Percentiles rank a stretch among this genome's conserved stretches.
Conservation (phyloP, 805 yeast genomes). For the Zygotorulaspora sp. region DNA sequence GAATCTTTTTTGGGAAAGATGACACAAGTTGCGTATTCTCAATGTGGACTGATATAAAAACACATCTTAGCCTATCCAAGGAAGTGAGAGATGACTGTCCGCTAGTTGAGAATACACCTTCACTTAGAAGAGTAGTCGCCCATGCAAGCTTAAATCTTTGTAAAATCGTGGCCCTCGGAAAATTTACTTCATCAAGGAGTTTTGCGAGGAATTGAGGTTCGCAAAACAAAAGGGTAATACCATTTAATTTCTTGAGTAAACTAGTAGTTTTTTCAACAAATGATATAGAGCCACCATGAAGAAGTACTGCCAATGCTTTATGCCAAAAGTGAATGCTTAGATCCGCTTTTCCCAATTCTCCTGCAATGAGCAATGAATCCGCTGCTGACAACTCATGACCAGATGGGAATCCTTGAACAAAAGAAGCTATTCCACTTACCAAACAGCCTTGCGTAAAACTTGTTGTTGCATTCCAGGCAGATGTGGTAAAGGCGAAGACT, state of each 20-base stretch:
- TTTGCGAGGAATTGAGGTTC: conserved; percentile 11
- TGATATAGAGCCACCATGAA: conserved; percentile 35
- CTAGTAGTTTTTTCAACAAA: conserved; percentile 25
- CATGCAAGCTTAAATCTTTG: conserved; percentile 33
- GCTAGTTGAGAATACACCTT: conserved; percentile 44
- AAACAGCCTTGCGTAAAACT: conserved; percentile 49
- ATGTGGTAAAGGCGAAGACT: conserved; percentile 27
- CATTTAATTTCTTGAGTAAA: conserved; percentile 11
- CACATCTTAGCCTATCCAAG: conserved; percentile 36
- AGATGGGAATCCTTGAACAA: conserved; percentile 36
- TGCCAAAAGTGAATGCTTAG: conserved; percentile 43
- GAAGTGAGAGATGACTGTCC: conserved; percentile 27
- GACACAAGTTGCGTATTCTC: conserved; percentile 15
- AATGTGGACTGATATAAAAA: conserved; percentile 39
- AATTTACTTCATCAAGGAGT: conserved; percentile 5
- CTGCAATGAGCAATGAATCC: conserved; percentile 33
- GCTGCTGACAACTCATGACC: conserved; percentile 35
- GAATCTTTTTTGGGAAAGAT: conserved; percentile 16
- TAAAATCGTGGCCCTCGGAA: conserved; percentile 7
- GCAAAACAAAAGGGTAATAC: conserved; percentile 25
- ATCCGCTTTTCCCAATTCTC: conserved; percentile 11
- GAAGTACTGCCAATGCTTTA: conserved; percentile 32
- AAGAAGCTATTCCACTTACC: conserved; percentile 50
- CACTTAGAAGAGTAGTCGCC: conserved; percentile 42
- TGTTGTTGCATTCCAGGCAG: conserved; percentile 25